Evolutionary conservation across 2,329 filamentous ascomycete species (phyloP).

Genomic region (Microthyrium microscopicum): DNA sequence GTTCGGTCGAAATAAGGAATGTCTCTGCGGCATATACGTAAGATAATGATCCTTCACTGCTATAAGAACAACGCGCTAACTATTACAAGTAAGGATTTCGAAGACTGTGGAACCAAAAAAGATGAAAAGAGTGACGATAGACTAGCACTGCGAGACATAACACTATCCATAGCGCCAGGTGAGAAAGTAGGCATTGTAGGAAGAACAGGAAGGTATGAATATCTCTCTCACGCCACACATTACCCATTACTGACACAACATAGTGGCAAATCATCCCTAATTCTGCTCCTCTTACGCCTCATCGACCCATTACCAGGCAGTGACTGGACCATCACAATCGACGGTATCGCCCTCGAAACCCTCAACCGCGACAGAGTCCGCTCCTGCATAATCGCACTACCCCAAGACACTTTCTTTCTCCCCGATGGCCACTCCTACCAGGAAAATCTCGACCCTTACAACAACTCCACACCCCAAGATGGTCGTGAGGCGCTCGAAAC

Average conservation of each 20-base stretch:
- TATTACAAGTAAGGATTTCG: too few species aligned
- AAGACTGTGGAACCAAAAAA: too few species aligned
- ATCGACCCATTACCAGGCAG: slow-evolving; percentile 21
- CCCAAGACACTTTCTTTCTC: slow-evolving; percentile 38
- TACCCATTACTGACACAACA: too few species aligned
- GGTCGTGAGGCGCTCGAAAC: not conserved
- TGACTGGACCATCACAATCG: slow-evolving; percentile 32
- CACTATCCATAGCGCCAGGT: slow-evolving; percentile 15
- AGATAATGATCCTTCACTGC: slow-evolving; percentile 1
- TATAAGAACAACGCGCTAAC: too few species aligned
- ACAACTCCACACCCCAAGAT: too few species aligned
- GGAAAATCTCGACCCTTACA: not conserved
- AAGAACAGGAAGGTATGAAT: slow-evolving; percentile 20
- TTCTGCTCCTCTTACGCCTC: slow-evolving; percentile 25
- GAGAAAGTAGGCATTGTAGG: slow-evolving; percentile 21
- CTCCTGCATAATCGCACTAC: slow-evolving; percentile 32
- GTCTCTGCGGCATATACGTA: slow-evolving; percentile 1
- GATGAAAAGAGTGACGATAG: too few species aligned
- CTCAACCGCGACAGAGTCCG: too few species aligned
- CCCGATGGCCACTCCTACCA: not conserved
- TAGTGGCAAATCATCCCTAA: slow-evolving; percentile 26
- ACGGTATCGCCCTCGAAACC: slow-evolving; percentile 22
- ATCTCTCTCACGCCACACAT: too few species aligned
- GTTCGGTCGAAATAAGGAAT: not conserved
- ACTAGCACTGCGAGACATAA: slow-evolving; percentile 13